Conservation (phyloP, 495 filamentous ascomycete genomes). For the Platismatia glauca region DNA sequence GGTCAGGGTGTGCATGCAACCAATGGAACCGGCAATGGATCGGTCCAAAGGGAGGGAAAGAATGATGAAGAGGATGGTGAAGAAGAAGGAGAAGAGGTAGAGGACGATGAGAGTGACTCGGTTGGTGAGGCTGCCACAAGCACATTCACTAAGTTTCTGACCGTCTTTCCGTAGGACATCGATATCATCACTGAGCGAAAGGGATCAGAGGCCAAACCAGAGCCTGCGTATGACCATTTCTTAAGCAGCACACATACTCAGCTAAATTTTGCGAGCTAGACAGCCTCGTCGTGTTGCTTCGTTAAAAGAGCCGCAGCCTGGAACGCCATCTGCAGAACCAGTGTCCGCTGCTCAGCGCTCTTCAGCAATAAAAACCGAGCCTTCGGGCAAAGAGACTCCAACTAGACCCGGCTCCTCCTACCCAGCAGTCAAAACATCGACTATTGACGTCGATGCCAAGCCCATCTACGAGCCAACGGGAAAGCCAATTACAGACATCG, state of each 20-base stretch:
- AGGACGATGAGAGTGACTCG: conserved; percentile 46
- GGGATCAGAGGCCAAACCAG: conserved; percentile 57
- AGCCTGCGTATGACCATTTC: conserved; percentile 44
- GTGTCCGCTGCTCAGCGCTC: conserved; percentile 3
- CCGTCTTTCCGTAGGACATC: conserved; percentile 57
- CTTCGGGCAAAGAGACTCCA: conserved; percentile 35
- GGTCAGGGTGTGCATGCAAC: conserved; percentile 3
- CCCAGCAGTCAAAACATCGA: conserved; percentile 63
- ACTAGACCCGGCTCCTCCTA: conserved; percentile 49
- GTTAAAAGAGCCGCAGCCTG: conserved; percentile 51
- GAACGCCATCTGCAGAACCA: conserved; percentile 25
- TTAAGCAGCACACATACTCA: not conserved
- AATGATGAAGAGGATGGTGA: conserved; percentile 41
- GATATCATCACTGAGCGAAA: conserved; percentile 89
- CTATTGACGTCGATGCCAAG: conserved; percentile 73
- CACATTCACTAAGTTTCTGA: conserved; percentile 12
- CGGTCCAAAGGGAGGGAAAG: not conserved
- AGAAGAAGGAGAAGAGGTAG: conserved; percentile 65
- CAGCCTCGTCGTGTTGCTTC: conserved; percentile 33
- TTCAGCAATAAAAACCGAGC: conserved; percentile 24
- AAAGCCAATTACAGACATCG: conserved; percentile 74
- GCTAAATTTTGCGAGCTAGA: conserved; percentile 15
- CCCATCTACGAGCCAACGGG: conserved; percentile 64
- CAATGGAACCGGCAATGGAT: not conserved
- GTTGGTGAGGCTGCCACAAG: conserved; percentile 31